phyloP scores from a whole-genome alignment of 768 basidiomycete species.

The Hygrophoropsis aurantiaca region DNA sequence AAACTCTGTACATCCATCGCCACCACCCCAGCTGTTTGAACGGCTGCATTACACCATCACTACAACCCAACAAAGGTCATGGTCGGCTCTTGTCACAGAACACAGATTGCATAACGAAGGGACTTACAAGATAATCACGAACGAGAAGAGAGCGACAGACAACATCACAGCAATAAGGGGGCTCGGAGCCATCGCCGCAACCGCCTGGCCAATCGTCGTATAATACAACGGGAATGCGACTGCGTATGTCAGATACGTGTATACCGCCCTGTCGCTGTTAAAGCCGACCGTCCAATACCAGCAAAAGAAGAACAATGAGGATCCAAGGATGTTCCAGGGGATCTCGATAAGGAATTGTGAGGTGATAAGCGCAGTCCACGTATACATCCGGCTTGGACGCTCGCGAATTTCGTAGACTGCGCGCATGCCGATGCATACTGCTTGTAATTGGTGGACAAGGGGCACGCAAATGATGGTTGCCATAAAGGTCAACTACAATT shows the following conservation, averaged over 20 bases:
- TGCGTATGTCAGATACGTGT: slow-evolving; percentile 53
- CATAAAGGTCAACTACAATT: slow-evolving; percentile 52
- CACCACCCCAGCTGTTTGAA: slow-evolving; percentile 63
- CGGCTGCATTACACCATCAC: slow-evolving; percentile 70
- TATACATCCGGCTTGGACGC: slow-evolving; percentile 63
- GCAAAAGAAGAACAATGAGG: slow-evolving; percentile 57
- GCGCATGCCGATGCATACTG: slow-evolving; percentile 59
- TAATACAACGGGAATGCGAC: slow-evolving; percentile 61
- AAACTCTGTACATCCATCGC: slow-evolving; percentile 66
- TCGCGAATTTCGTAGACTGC: slow-evolving; percentile 66
- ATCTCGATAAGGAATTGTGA: slow-evolving; percentile 56
- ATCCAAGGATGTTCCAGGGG: slow-evolving; percentile 62
- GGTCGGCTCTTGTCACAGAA: not conserved
- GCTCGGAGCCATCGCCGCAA: slow-evolving; percentile 60
- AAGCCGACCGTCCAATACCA: slow-evolving; percentile 77
- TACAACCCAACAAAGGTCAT: slow-evolving; percentile 15
- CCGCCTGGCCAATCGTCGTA: slow-evolving; percentile 58
- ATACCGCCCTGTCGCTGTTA: slow-evolving; percentile 52
- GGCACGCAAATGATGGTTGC: slow-evolving; percentile 49
- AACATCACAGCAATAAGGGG: slow-evolving; percentile 59
- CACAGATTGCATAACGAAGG: not conserved
- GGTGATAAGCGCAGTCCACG: slow-evolving; percentile 58
- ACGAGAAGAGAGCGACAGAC: slow-evolving; percentile 59
- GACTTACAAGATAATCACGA: slow-evolving; percentile 62
- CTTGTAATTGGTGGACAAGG: slow-evolving; percentile 63